phyloP scores from a whole-genome alignment of 2,329 filamentous ascomycete genomes.

The Sclerotinia nivalis region DNA sequence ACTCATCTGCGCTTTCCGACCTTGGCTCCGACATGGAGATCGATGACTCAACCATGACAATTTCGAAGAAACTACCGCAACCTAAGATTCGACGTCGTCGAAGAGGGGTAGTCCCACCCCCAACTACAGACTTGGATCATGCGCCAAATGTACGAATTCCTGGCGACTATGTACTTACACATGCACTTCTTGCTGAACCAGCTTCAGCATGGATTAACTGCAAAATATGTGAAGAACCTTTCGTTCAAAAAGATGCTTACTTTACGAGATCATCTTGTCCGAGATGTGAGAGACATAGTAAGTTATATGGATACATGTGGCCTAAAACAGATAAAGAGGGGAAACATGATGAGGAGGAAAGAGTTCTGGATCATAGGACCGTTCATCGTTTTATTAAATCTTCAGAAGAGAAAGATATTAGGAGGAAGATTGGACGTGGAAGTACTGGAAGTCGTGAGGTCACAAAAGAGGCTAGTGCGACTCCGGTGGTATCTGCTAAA shows the following conservation, averaged over 20 bases:
- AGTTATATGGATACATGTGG: slow-evolving; percentile 93
- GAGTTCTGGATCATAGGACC: slow-evolving; percentile 75
- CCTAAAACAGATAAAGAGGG: slow-evolving; percentile 88
- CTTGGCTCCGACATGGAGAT: slow-evolving; percentile 25
- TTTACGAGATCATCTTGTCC: slow-evolving; percentile 83
- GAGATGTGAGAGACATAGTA: slow-evolving; percentile 91
- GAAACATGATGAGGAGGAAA: slow-evolving; percentile 68
- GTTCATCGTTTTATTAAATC: slow-evolving; percentile 80
- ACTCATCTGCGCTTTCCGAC: slow-evolving; percentile 24
- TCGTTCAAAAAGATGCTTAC: slow-evolving; percentile 88
- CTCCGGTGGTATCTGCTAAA: not conserved
- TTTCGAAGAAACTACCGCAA: slow-evolving; percentile 23
- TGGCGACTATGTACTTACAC: slow-evolving; percentile 82
- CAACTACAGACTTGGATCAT: slow-evolving; percentile 34
- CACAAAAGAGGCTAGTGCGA: slow-evolving; percentile 32
- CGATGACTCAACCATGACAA: slow-evolving; percentile 25
- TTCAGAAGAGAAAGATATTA: slow-evolving; percentile 57
- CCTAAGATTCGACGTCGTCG: slow-evolving; percentile 27
- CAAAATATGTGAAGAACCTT: slow-evolving; percentile 76
- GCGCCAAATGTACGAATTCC: slow-evolving; percentile 52
- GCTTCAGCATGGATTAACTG: slow-evolving; percentile 86
- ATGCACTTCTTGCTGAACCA: slow-evolving; percentile 71
- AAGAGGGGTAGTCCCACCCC: slow-evolving; percentile 26
- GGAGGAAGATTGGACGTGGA: slow-evolving; percentile 31
- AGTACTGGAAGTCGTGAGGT: slow-evolving; percentile 31